Percentiles rank a stretch among this genome's conserved stretches.
phyloP scores from a whole-genome alignment of 2,329 filamentous ascomycete species.

The Phialophora tarda region DNA sequence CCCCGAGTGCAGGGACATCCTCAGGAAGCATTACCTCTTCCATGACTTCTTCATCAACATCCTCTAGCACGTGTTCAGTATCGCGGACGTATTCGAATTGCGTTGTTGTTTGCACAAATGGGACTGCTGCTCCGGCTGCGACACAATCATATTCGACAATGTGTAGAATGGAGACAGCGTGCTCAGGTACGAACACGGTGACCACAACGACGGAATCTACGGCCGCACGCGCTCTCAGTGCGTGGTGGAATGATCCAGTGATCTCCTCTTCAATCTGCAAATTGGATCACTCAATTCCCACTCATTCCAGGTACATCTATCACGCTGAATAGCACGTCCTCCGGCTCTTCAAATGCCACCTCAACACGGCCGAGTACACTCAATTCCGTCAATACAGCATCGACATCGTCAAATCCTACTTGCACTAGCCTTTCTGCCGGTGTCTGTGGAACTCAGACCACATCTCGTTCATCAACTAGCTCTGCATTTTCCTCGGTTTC shows the following conservation, averaged over 20 bases:
- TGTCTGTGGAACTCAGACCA: not conserved
- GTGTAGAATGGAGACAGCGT: constrained; percentile 4
- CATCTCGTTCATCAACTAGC: not conserved
- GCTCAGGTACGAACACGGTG: constrained; percentile 3
- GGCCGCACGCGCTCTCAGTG: not conserved
- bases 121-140: not conserved
- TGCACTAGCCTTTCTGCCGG: not conserved
- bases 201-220: not conserved
- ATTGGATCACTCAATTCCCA: constrained; percentile 16
- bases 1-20: not conserved
- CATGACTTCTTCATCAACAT: not conserved
- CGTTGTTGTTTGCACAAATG: constrained; percentile 4
- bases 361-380: not conserved
- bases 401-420: not conserved
- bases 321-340: not conserved
- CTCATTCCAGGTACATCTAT: not conserved
- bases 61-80: constrained; percentile 8
- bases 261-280: constrained; percentile 14
- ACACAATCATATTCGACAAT: constrained; percentile 13
- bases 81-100: constrained; percentile 7
- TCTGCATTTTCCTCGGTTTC: not conserved
- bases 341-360: not conserved
- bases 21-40: constrained; percentile 7
- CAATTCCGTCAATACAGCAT: not conserved
- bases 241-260: constrained; percentile 18